phyloP scores from a whole-genome alignment of 2,329 filamentous ascomycete genomes.

The Aspergillus pseudoviridinutans region DNA sequence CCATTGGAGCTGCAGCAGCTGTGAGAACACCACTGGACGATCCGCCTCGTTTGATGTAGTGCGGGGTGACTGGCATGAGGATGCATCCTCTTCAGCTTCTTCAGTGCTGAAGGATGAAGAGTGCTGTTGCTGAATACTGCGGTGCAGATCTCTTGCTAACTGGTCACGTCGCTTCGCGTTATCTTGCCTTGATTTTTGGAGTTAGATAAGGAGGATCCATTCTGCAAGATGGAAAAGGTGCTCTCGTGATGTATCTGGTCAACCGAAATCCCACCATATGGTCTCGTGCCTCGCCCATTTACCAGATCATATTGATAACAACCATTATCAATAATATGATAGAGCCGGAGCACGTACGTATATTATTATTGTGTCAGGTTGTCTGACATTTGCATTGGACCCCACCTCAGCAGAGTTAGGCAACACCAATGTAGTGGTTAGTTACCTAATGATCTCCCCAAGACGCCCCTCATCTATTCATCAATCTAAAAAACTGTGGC shows the following conservation, averaged over 20 bases:
- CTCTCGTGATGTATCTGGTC: not conserved
- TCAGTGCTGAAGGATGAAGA: not conserved
- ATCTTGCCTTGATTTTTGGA: not conserved
- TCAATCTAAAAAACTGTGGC: not conserved
- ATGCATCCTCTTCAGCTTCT: not conserved
- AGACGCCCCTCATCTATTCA: not conserved
- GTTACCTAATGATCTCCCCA: not conserved
- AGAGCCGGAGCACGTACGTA: not conserved
- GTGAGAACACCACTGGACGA: too few relatives aligned
- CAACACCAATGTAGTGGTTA: not conserved
- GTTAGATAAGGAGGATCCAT: too few relatives aligned
- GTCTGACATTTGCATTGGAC: not conserved
- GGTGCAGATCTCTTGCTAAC: not conserved
- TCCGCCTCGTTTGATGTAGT: too few relatives aligned
- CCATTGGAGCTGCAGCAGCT: too few relatives aligned
- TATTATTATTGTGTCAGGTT: not conserved
- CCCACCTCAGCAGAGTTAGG: not conserved
- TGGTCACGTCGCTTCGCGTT: not conserved
- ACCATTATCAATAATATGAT: not conserved
- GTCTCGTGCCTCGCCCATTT: not conserved
- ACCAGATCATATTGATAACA: not conserved
- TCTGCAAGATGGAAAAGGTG: too few relatives aligned
- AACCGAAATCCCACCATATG: not conserved
- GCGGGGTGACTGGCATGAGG: not conserved
- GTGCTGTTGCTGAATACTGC: not conserved